A percentile compares a stretch with the other conserved stretches of the same genome.
Conservation (phyloP, 331 rosid species). For the Saraca asoca region DNA sequence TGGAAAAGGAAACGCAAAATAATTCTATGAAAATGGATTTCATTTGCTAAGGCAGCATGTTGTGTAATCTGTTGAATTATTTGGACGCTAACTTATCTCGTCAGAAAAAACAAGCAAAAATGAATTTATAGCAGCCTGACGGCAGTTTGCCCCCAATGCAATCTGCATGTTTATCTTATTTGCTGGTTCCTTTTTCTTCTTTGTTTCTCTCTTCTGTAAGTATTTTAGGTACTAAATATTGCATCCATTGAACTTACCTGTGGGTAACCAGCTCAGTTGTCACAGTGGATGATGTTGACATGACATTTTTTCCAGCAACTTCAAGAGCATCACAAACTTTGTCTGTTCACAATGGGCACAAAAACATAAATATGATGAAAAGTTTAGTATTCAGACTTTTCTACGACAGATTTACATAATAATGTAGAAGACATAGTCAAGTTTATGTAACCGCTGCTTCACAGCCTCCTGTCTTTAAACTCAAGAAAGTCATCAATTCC, state of each 20-base stretch:
- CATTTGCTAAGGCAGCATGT: neutral
- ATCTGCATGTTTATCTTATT: neutral
- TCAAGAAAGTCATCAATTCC: too few species aligned
- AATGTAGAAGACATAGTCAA: neutral
- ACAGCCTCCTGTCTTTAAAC: neutral
- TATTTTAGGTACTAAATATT: conserved; percentile 3
- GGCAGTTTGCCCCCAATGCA: conserved; percentile 13
- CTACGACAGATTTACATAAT: neutral
- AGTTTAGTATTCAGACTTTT: conserved; percentile 2
- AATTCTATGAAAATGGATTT: neutral
- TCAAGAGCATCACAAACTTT: conserved; percentile 92
- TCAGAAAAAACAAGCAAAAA: conserved; percentile 13
- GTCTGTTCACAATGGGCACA: conserved; percentile 49
- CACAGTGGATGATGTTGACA: conserved; percentile 89
- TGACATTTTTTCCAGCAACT: conserved; percentile 85
- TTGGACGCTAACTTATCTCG: neutral
- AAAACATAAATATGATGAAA: neutral
- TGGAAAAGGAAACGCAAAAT: neutral
- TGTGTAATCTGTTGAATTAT: neutral
- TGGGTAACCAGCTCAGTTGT: conserved; percentile 83
- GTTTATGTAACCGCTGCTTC: neutral
- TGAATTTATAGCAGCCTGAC: neutral
- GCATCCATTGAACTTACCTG: conserved; percentile 51
- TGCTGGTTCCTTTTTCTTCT: neutral
- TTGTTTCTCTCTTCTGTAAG: neutral